Percentiles rank a stretch among this genome's conserved stretches.
These are phyloP conservation scores for Atractiella rhizophila DNA, from an alignment of 768 basidiomycete species.

Conservation along the genomic window DNA sequence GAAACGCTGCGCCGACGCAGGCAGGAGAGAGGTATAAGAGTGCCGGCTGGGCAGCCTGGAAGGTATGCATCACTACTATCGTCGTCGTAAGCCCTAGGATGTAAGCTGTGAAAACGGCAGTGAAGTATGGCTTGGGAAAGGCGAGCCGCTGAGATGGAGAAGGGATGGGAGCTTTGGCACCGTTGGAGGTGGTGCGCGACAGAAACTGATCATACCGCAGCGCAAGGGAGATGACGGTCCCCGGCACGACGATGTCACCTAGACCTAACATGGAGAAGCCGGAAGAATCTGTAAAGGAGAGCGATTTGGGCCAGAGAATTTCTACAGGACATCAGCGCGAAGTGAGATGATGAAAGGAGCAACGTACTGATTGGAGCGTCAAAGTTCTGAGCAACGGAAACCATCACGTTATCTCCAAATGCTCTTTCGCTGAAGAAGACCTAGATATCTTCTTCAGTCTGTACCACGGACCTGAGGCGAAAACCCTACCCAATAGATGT, in stretches of 20 bases:
- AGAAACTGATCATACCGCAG: constrained; percentile 54
- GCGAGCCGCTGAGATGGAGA: constrained; percentile 17
- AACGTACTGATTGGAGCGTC: constrained; percentile 90
- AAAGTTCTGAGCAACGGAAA: constrained; percentile 49
- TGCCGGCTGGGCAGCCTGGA: constrained; percentile 60
- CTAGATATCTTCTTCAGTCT: no score
- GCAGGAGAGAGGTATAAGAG: constrained; percentile 59
- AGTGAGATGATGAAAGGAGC: no score
- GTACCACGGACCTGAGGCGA: no score
- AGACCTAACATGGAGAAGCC: constrained; percentile 78
- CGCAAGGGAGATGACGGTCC: constrained; percentile 48
- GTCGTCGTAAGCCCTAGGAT: constrained; percentile 36
- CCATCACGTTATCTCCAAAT: constrained; percentile 7
- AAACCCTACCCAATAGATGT: constrained; percentile 91
- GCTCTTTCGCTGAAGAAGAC: constrained; percentile 2
- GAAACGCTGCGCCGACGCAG: constrained; percentile 43
- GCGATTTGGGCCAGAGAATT: constrained; percentile 56
- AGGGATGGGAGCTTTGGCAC: constrained; percentile 6
- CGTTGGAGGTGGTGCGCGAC: constrained; percentile 12
- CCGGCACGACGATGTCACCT: constrained; percentile 53
- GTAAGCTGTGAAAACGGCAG: constrained; percentile 42
- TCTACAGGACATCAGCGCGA: no score
- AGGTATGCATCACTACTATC: constrained; percentile 61
- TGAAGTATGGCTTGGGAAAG: constrained; percentile 56
- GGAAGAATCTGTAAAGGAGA: constrained; percentile 25